Conservation (phyloP, 1,139 yeast species). For the Yamadazyma sp. region DNA sequence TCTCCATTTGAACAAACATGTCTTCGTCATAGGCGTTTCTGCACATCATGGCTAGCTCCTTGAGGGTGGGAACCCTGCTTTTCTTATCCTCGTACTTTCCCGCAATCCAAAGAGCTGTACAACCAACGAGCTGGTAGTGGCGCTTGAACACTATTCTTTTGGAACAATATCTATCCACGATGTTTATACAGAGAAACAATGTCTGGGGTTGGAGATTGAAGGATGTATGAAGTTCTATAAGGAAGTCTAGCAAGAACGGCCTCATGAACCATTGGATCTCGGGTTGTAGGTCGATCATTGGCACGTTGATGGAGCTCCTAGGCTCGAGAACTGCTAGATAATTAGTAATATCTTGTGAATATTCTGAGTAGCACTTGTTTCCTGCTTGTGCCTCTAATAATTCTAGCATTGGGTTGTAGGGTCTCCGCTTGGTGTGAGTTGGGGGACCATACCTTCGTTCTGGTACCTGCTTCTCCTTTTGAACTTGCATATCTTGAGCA, state of each 20-base stretch:
- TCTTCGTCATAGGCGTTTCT: conserved; percentile 82
- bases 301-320: conserved; percentile 45
- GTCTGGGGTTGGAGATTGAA: conserved; percentile 78
- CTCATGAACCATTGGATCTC: conserved; percentile 94
- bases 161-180: conserved; percentile 89
- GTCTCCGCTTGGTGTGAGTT: conserved; percentile 30
- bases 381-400: conserved; percentile 48
- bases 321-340: conserved; percentile 34
- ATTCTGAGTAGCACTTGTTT: conserved; percentile 41
- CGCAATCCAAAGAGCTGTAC: conserved; percentile 93
- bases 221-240: conserved; percentile 78
- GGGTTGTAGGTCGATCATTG: conserved; percentile 88
- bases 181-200: conserved; percentile 72
- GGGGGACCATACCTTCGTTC: conserved; percentile 46
- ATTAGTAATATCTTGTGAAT: conserved; percentile 30
- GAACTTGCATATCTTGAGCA: conserved; percentile 4
- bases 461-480: conserved; percentile 4
- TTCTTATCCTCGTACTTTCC: conserved; percentile 91
- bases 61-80: conserved; percentile 75
- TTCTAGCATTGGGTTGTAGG: conserved; percentile 45
- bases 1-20: conserved; percentile 95
- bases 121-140: conserved; percentile 90
- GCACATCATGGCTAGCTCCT: conserved; percentile 77
- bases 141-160: conserved; percentile 87
- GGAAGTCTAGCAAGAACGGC: conserved; percentile 79